Percentiles rank a stretch among this genome's conserved stretches.
Evolutionary conservation across 441 rosid species (phyloP).

Genomic region (Capsella rubella): DNA sequence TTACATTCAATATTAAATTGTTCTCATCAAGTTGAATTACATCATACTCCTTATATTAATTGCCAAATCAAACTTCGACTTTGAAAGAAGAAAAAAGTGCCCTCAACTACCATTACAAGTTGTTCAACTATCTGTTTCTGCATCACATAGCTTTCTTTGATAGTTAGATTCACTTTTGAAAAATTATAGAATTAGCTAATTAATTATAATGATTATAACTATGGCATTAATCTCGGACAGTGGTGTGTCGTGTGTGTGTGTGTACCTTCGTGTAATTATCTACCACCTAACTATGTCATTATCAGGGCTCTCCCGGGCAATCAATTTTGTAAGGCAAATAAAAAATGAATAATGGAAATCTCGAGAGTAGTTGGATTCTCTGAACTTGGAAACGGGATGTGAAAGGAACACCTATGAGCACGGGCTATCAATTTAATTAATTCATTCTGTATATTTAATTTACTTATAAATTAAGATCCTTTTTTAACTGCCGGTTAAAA

Average conservation of each 20-base stretch:
- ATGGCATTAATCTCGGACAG: constrained; percentile 35
- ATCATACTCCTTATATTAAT: neutral
- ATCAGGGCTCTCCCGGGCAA: constrained; percentile 19
- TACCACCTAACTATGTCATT: constrained; percentile 40
- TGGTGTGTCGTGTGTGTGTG: constrained; percentile 15
- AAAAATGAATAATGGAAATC: constrained; percentile 18
- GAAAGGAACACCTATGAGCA: constrained; percentile 28
- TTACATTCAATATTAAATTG: neutral
- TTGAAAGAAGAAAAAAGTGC: neutral
- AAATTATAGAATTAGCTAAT: neutral
- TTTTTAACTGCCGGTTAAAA: constrained; percentile 27
- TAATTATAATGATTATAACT: neutral
- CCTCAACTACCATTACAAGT: constrained; percentile 13
- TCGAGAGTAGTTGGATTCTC: constrained; percentile 29
- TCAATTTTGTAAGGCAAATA: constrained; percentile 19
- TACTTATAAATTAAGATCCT: neutral
- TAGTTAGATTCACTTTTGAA: neutral
- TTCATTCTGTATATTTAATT: constrained; percentile 18
- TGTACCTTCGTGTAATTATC: constrained; percentile 11
- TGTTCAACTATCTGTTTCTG: constrained; percentile 11
- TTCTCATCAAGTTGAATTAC: neutral
- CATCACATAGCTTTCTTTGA: neutral
- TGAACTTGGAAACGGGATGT: constrained; percentile 33
- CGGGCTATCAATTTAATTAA: constrained; percentile 18
- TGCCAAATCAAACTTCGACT: neutral